Base-by-base conservation (phyloP, 208 protist species). In the Porcisia deanei region DNA sequence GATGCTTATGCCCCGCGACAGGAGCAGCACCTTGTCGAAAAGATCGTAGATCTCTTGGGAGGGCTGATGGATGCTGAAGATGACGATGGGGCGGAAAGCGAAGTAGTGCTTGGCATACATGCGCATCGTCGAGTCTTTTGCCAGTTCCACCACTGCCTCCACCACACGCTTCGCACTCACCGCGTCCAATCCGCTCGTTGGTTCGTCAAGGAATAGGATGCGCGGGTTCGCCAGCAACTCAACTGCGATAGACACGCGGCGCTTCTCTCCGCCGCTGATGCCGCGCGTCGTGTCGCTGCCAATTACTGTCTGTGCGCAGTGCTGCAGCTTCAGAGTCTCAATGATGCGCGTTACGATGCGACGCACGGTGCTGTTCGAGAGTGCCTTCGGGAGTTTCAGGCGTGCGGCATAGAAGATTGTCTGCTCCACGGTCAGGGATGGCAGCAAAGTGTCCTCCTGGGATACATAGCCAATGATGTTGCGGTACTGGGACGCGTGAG, bases 21-120 rank as follows among this genome's bases (percentile, higher is more conserved):
- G 85, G 54, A 98, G 81, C 47, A 98, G 72, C 14, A 97, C 75
- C 68, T 96, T 91, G 71, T 98, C 95, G 76, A 97, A 98, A 3
- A 96, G 69, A 39, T 87, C 74, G 81, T 89, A 98, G 73, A 98
- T 97, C 70, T 96, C 87, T 54, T 89, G 82, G 43, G 93, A 97
- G 30, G 95, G 95, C 79, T 98, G 95, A 78, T 98, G 95, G 75
- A 98, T 98, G 75, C 88, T 94, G 82, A 97, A 97, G 71, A 97
- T 94, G 75, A 98, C 91, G 73, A 96, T 92, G 16, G 94, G 92
- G 39, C 80, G 75, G 73, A 96, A 98, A 20, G 93, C 86, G 75
- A 97, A 97, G 85, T 91, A 98, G 84, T 92, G 83, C 16, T 85
- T 91, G 3, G 94, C 88, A 81, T 95, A 95, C 14, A 66, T 47